Evolutionary conservation across 2,329 filamentous ascomycete species (phyloP), one percentile per base, ranked within the genome.

Genomic region (Pseudogymnoascus sp.): DNA sequence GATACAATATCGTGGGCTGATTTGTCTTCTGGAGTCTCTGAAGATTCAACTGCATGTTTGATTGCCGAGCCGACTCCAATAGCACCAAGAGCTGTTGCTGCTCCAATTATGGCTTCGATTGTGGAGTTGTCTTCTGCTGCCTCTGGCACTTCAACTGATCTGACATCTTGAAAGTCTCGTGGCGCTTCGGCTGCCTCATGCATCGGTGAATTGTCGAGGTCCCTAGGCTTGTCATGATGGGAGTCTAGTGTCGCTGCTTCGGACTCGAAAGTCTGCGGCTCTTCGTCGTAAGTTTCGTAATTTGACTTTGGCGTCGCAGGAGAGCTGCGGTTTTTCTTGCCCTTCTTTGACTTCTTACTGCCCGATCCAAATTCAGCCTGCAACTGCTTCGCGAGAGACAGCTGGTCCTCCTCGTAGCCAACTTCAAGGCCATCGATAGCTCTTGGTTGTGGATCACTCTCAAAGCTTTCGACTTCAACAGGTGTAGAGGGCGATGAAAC

Each of bases 271-370:
- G 6, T 5, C 10, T 35, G 28, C 3, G 10, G 50, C n/a, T 56
- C 50, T 16, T 53, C 47, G 5, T 33, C 28, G 50, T 56, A 56
- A 35, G 47, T n/a, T 28, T 53, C 47, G 47, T 56, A 33, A 31
- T 56, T 56, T 56, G 50, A 35, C 28, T 56, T 56, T 14, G 50
- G 50, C n/a, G 50, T 56, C 33, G 28, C 28, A 35, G 50, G 5
- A 21, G 50, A 56, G 65, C 65, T 64, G 21, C 68, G 66, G 63
- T 68, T 63, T 60, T 59, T 37, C 47, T 60, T 60, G 18, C 50
- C 31, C 31, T 71, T 72, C 63, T 72, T 72, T 53, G 70, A 71
- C 65, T 78, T 80, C 71, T 79, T 79, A 7, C 69, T 70, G 65
- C 75, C 75, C n/a, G 40, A 25, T 35, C 33, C 33, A 56, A 31